phyloP scores from a whole-genome alignment of 345 rosid genomes.

The Noccaea caerulescens region DNA sequence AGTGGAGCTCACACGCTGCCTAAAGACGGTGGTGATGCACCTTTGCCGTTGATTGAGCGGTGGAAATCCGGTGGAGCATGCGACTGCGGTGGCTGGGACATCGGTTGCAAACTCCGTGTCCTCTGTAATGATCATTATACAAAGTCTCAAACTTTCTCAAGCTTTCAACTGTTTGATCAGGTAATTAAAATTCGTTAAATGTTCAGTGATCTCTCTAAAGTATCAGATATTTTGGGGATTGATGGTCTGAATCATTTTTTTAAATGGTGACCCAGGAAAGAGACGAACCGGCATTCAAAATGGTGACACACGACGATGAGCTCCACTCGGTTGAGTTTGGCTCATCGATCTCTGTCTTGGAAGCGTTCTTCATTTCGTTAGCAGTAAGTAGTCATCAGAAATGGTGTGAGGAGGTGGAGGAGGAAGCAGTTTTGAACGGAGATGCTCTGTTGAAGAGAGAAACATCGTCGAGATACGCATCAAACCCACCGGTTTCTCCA shows the following conservation, averaged over 20 bases:
- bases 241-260: background rate
- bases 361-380: slow-evolving; percentile 73
- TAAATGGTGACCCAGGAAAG: slow-evolving; percentile 35
- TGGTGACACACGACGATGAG: slow-evolving; percentile 58
- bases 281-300: slow-evolving; percentile 55
- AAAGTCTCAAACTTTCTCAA: slow-evolving; percentile 36
- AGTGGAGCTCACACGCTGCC: slow-evolving; percentile 80
- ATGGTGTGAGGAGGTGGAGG: slow-evolving; percentile 41
- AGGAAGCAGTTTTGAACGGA: slow-evolving; percentile 33
- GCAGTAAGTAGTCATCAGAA: slow-evolving; percentile 53
- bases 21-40: slow-evolving; percentile 53
- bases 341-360: slow-evolving; percentile 60
- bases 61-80: slow-evolving; percentile 83
- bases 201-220: background rate
- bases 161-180: slow-evolving; percentile 62
- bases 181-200: slow-evolving; percentile 40
- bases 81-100: slow-evolving; percentile 99
- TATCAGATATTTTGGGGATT: background rate
- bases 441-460: slow-evolving; percentile 38
- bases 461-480: slow-evolving; percentile 54
- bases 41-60: slow-evolving; percentile 69
- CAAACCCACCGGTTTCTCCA: slow-evolving; percentile 81
- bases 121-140: slow-evolving; percentile 49
- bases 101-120: slow-evolving; percentile 70
- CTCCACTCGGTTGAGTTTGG: slow-evolving; percentile 68